Evolutionary conservation across 2,329 filamentous ascomycete species (phyloP).

Genomic region (Pyrenophora graminea): DNA sequence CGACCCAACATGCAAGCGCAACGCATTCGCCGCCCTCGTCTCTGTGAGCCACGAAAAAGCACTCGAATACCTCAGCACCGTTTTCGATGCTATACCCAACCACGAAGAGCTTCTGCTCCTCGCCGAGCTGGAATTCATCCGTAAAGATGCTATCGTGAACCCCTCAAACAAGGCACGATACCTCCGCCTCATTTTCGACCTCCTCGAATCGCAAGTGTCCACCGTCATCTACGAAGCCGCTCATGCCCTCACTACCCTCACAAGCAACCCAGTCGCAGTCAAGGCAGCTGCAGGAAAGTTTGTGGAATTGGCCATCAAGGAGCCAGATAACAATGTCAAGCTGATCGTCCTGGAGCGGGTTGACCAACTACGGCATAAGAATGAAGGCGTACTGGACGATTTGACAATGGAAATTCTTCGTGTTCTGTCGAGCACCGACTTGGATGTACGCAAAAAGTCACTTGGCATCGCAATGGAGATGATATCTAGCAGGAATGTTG

Average conservation of each 20-base stretch:
- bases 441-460: conserved; percentile 92
- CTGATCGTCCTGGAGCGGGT: conserved; percentile 96
- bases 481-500: conserved; percentile 98
- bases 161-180: conserved; percentile 95
- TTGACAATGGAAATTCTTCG: conserved; percentile 96
- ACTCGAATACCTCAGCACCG: conserved; percentile 80
- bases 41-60: conserved; percentile 94
- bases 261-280: conserved; percentile 94
- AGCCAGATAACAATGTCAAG: conserved; percentile 99
- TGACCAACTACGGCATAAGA: conserved; percentile 81
- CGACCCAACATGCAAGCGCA: conserved; percentile 95
- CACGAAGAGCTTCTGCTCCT: conserved; percentile 92
- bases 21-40: conserved; percentile 89
- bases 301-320: conserved; percentile 95
- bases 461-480: conserved; percentile 90
- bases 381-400: conserved; percentile 90
- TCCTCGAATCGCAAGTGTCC: conserved; percentile 88
- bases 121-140: conserved; percentile 94
- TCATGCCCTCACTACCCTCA: conserved; percentile 89
- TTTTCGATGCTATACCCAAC: conserved; percentile 92
- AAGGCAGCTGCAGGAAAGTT: conserved; percentile 96
- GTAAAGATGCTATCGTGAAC: conserved; percentile 95
- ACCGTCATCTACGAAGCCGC: conserved; percentile 98
- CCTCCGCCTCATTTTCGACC: conserved; percentile 90
- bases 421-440: conserved; percentile 91